Evolutionary conservation across 306 rosid genomes (phyloP), one percentile per base, ranked within the genome.

Genomic region (Vicia sativa): DNA sequence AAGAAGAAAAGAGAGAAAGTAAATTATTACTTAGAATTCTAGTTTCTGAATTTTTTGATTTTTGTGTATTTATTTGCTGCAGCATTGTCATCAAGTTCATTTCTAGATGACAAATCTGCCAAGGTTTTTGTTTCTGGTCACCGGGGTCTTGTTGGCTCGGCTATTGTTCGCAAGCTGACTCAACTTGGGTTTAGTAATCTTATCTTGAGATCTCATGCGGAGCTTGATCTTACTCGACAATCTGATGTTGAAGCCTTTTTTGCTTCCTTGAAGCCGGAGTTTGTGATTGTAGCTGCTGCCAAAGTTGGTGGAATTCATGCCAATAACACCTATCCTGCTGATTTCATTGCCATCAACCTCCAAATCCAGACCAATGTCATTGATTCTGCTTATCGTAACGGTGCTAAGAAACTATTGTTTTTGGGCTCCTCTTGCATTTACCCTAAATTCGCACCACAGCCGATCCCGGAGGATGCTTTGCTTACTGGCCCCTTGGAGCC

Each of bases 281-380:
- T 77, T 79, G 90, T 83, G 7, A 79, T 93, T 66, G 89, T 90
- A 59, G 90, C 96, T n/a, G 99, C 99, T 0, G 99, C 99, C 19
- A 93, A 93, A 84, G 97, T 93, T 21, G 99, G 99, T 13, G 99
- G 97, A 23, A 93, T 93, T 66, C 96, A 93, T 75, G 99, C 99
- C 60, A 93, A 93, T 82, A 93, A 76, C 67, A 93, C 97, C 6
- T 88, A 93, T 70, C 97, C 98, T 0, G 96, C 98, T 2, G 96
- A 90, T 68, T 93, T 93, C 84, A 93, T 93, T 71, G 52, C 81
- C 69, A 60, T 90, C 74, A 93, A 90, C 81, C 96, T 93, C 74
- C 97, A 93, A 76, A 93, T 93, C 77, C 99, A 93, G 72, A 90
- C 90, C 23, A 93, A 93, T 23, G 82, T 93, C 72, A 88, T 93